Conservation (phyloP, 169 alveolate species). For the Cryptosporidium ubiquitum region DNA sequence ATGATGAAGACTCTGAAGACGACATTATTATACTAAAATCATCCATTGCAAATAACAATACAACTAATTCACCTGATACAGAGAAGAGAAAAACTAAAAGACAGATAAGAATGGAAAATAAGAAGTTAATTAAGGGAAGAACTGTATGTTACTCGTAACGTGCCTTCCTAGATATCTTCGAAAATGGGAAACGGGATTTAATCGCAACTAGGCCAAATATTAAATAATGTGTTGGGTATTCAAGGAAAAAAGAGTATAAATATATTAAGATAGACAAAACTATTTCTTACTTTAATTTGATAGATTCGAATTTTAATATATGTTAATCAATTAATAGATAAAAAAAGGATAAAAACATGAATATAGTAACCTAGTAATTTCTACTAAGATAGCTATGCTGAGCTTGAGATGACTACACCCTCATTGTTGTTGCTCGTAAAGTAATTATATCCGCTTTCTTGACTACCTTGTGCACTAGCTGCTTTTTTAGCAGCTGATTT, state of each 20-base stretch:
- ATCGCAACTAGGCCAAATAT: neutral
- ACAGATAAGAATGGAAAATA: constrained; percentile 61
- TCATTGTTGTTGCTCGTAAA: constrained; percentile 17
- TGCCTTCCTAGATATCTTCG: neutral
- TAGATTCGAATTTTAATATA: neutral
- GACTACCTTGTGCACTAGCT: constrained; percentile 8
- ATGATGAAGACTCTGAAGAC: neutral
- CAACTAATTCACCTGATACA: neutral
- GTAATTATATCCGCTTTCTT: constrained; percentile 6
- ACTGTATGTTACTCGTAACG: neutral
- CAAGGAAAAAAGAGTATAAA: neutral
- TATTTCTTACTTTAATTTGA: neutral
- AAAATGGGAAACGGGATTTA: neutral
- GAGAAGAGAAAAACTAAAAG: constrained; percentile 50
- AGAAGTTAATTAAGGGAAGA: constrained; percentile 31
- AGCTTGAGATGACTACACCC: constrained; percentile 38
- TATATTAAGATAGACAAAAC: neutral
- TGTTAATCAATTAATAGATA: neutral
- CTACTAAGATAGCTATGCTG: constrained; percentile 29
- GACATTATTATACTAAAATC: constrained; percentile 6
- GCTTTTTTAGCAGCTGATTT: constrained; percentile 64
- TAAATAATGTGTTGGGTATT: neutral
- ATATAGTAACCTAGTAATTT: constrained; percentile 6
- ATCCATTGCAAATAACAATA: neutral
- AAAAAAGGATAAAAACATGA: neutral